Conservation (phyloP, 495 filamentous ascomycete species). For the Hypoxylon subgilvum region DNA sequence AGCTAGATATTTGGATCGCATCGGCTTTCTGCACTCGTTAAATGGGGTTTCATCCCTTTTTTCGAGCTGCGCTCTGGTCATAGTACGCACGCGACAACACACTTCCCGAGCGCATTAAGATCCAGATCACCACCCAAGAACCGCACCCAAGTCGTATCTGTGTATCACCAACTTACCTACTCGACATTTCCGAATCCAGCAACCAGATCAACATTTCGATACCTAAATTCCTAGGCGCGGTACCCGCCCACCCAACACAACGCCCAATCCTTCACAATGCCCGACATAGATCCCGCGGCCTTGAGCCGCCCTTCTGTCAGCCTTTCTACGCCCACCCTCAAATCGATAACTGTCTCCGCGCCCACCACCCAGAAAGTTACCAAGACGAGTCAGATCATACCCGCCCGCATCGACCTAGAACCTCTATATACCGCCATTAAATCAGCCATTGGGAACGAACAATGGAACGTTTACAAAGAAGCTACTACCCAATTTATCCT, state of each 20-base stretch:
- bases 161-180: slow-evolving; percentile 25
- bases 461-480: slow-evolving; percentile 90
- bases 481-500: slow-evolving; percentile 77
- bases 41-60: slow-evolving; percentile 38
- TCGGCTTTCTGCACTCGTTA: slow-evolving; percentile 37
- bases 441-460: slow-evolving; percentile 72
- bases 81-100: slow-evolving; percentile 53
- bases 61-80: slow-evolving; percentile 53
- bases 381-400: slow-evolving; percentile 69
- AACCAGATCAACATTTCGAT: slow-evolving; percentile 4
- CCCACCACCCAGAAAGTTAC: slow-evolving; percentile 63
- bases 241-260: slow-evolving; percentile 12
- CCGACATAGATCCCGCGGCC: slow-evolving; percentile 83
- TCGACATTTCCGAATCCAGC: slow-evolving; percentile 12
- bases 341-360: slow-evolving; percentile 64
- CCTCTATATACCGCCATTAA: slow-evolving; percentile 88
- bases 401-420: slow-evolving; percentile 85
- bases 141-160: not conserved
- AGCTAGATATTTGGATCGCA: slow-evolving; percentile 47
- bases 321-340: slow-evolving; percentile 68
- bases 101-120: slow-evolving; percentile 35
- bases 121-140: slow-evolving; percentile 14
- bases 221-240: slow-evolving; percentile 4
- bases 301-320: slow-evolving; percentile 70
- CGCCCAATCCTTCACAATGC: slow-evolving; percentile 58